Base-by-base conservation (phyloP, 345 rosid species). In the Brassica rapa region DNA sequence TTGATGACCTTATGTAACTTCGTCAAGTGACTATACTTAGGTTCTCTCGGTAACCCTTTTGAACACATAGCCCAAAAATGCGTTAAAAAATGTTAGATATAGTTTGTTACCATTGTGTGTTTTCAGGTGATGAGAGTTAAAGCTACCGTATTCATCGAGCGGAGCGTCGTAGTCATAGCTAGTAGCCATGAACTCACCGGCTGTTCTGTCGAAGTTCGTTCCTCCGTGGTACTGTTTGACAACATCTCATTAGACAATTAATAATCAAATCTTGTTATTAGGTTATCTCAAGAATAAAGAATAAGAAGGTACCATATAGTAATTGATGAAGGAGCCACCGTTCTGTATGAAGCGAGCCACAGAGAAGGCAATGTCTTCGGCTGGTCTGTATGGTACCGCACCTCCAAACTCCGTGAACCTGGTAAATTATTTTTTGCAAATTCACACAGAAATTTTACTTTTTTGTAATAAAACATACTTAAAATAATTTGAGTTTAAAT, bases 161-260 rank as follows among this genome's bases (percentile, higher is more conserved):
- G 98, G 99, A 82, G 97, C 99, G 61, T 91, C 98, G 12, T 95
- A 95, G 73, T 95, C 99, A 65, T 95, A 93, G 85, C 97, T 93
- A 15, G 99, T 91, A 53, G 99, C 90, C 68, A 95, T 86, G 85
- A 93, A 95, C 29, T 8, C 39, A 27, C 98, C 97, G 5, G 99
- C 88, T 66, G 99, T 95, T 75, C 99, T 78, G 49, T 86, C 99
- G 63, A 95, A 95, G 81, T 95, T 95, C 9, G 98, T 91, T 78
- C 99, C 99, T 32, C 99, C 98, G 46, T 95, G 98, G 80, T 91
- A 95, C 99, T 95, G 78, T 62, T 56, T 53, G 71, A 15, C 74
- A 67, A 43, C 74, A 16, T 61, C n/a, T 35, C 11, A 15, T 7
- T 32, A 10, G 4, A 4, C 30, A 4, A n/a, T 19, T 10, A 3